Conservation (phyloP, 306 rosid species). For the Herpetospermum pedunculosum region DNA sequence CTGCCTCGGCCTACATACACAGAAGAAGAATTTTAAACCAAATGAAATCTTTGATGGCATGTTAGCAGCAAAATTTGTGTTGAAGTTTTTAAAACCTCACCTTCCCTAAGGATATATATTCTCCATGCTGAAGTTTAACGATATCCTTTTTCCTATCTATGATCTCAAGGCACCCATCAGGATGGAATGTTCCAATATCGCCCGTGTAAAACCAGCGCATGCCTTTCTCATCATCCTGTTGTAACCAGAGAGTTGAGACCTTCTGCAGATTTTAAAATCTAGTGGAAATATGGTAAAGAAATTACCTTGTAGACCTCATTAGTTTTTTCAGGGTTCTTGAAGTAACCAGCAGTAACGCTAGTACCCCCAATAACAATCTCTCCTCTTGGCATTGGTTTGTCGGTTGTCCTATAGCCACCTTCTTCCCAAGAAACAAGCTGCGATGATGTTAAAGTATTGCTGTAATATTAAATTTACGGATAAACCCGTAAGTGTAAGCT, state of each 20-base stretch:
- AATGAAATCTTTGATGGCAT: background rate
- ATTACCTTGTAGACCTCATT: conserved; percentile 74
- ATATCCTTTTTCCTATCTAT: conserved; percentile 91
- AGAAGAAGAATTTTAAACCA: conserved; percentile 1
- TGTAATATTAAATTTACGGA: background rate
- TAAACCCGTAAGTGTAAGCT: too few species aligned
- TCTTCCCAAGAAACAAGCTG: conserved; percentile 96
- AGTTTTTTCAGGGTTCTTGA: conserved; percentile 68
- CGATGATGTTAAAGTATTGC: background rate
- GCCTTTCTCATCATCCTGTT: conserved; percentile 72
- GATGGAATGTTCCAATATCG: conserved; percentile 68
- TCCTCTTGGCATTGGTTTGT: conserved; percentile 93
- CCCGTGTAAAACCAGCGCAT: conserved; percentile 83
- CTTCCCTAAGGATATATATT: conserved; percentile 88
- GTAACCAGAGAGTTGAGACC: conserved; percentile 2
- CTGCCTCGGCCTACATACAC: conserved; percentile 70
- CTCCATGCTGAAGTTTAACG: conserved; percentile 97
- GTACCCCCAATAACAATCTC: conserved; percentile 80
- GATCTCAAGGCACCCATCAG: conserved; percentile 89
- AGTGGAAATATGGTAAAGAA: background rate
- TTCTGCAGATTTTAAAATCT: background rate
- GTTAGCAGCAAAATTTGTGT: background rate
- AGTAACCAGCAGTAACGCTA: conserved; percentile 81
- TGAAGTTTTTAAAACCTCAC: conserved; percentile 21
- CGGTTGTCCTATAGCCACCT: conserved; percentile 69